A percentile compares a stretch with the other conserved stretches of the same genome.
phyloP scores from a whole-genome alignment of 352 stramenopile genomes.

The Phytophthora litchii region DNA sequence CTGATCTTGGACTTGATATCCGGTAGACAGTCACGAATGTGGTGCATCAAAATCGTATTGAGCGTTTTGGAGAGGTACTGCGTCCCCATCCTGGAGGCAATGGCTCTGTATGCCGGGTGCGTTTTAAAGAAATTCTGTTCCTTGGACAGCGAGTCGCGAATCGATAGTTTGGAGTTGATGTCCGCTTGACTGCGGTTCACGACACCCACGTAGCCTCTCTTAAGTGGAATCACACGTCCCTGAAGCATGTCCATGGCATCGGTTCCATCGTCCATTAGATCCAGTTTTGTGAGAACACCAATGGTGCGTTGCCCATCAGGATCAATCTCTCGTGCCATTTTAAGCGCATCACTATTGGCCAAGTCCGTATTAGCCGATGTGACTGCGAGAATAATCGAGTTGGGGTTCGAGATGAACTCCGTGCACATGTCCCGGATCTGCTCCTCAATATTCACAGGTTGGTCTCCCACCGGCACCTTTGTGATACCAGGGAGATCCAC shows the following conservation, averaged over 20 bases:
- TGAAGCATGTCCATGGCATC: conserved; percentile 97
- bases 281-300: conserved; percentile 99
- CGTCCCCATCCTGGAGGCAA: conserved; percentile 96
- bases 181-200: conserved; percentile 99
- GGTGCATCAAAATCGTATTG: conserved; percentile 99
- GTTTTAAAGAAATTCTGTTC: conserved; percentile 98
- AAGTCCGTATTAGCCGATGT: conserved; percentile 99
- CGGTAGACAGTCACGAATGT: conserved; percentile 98
- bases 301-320: conserved; percentile 96
- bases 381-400: conserved; percentile 99
- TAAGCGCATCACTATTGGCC: conserved; percentile 98
- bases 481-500: conserved; percentile 99
- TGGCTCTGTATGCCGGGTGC: conserved; percentile 94
- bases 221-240: conserved; percentile 97
- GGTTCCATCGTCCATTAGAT: conserved; percentile 99
- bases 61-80: conserved; percentile 96
- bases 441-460: conserved; percentile 99
- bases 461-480: conserved; percentile 98
- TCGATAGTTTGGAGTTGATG: conserved; percentile 96
- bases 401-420: conserved; percentile 98
- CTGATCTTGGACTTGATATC: conserved; percentile 98
- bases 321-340: conserved; percentile 95
- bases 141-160: conserved; percentile 95
- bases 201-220: conserved; percentile 97
- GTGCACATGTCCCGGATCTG: conserved; percentile 99